Conservation (phyloP, 306 rosid genomes). For the Sindora glabra region DNA sequence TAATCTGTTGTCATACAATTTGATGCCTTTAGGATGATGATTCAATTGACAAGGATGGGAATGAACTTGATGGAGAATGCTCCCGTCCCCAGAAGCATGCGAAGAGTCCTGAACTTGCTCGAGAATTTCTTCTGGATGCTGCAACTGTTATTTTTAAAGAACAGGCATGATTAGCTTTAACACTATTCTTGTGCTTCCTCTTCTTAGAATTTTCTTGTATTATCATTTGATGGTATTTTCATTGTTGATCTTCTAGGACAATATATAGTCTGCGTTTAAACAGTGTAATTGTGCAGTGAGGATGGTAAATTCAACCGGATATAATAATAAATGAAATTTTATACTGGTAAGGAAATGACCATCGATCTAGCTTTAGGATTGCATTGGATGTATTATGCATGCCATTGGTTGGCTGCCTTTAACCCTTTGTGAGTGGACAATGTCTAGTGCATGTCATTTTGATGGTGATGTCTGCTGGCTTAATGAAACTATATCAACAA, state of each 20-base stretch:
- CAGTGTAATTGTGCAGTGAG: not conserved
- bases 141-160: slow-evolving; percentile 97
- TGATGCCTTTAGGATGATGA: slow-evolving; percentile 71
- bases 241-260: not conserved
- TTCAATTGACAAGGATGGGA: slow-evolving; percentile 86
- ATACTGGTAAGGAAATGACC: not conserved
- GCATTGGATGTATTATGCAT: not conserved
- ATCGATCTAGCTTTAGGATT: not conserved
- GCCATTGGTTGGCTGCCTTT: not conserved
- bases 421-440: not conserved
- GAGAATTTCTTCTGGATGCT: slow-evolving; percentile 94
- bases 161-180: slow-evolving; percentile 55
- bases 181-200: not conserved
- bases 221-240: not conserved
- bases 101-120: slow-evolving; percentile 99
- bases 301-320: not conserved
- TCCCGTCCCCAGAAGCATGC: slow-evolving; percentile 99
- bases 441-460: not conserved
- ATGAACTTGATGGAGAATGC: slow-evolving; percentile 95
- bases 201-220: not conserved
- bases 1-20: slow-evolving; percentile 11
- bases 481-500: not conserved
- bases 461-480: not conserved
- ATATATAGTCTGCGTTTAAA: not conserved
- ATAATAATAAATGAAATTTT: not conserved